A percentile compares a stretch with the other conserved stretches of the same genome.
These are phyloP conservation scores for Eimeria sp. DNA, from an alignment of 169 alveolate genomes.

Conservation along the genomic window DNA sequence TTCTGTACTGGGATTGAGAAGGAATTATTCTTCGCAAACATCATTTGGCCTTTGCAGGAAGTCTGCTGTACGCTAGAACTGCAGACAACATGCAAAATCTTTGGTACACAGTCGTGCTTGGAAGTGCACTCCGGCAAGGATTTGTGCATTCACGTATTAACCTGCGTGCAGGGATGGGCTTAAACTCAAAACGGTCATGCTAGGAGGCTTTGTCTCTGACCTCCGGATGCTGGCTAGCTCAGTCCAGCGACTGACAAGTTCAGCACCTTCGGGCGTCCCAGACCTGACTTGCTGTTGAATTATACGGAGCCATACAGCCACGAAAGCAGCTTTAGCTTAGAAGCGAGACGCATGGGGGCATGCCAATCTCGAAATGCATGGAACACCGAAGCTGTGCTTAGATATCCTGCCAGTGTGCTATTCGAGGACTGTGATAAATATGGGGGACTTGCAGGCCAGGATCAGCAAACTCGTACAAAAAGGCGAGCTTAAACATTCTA, in stretches of 20 bases:
- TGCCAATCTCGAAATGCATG: background rate
- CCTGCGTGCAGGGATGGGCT: background rate
- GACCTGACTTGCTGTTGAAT: constrained; percentile 53
- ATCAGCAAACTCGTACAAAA: background rate
- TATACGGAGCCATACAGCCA: constrained; percentile 9
- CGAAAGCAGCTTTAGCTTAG: constrained; percentile 4
- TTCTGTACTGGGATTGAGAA: constrained; percentile 56
- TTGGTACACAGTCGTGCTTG: background rate
- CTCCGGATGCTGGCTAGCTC: constrained; percentile 60
- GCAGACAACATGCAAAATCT: background rate
- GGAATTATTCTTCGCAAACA: constrained; percentile 29
- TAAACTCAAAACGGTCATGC: background rate
- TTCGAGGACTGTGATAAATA: background rate
- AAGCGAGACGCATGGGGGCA: background rate
- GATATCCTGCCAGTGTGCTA: background rate
- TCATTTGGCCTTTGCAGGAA: background rate
- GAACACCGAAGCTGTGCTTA: too few relatives aligned
- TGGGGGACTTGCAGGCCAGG: background rate
- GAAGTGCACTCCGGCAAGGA: background rate
- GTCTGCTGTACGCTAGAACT: constrained; percentile 73
- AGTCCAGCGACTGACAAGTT: constrained; percentile 74
- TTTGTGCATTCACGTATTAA: background rate
- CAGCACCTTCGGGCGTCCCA: constrained; percentile 35
- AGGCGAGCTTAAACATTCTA: background rate
- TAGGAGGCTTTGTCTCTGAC: constrained; percentile 15